phyloP scores from a whole-genome alignment of 2,329 filamentous ascomycete genomes.

The Colletotrichum chrysophilum region DNA sequence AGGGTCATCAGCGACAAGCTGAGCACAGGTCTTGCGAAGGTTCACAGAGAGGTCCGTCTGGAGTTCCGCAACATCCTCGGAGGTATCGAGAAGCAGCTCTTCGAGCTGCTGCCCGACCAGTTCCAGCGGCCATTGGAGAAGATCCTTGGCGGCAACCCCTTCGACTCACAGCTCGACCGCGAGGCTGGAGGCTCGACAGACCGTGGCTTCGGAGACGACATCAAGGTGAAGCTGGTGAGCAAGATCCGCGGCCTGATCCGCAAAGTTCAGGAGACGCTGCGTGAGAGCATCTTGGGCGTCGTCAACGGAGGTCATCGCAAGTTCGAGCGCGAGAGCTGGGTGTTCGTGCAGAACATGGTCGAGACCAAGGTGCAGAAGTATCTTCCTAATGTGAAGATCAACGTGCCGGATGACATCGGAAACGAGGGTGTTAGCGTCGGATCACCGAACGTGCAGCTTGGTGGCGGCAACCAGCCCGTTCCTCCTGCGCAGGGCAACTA shows the following conservation, averaged over 20 bases:
- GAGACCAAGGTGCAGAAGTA: conserved; percentile 51
- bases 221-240: conserved; percentile 47
- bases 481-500: conserved; percentile 27
- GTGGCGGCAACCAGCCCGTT: conserved; percentile 33
- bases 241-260: conserved; percentile 49
- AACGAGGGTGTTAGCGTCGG: conserved; percentile 51
- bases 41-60: conserved; percentile 49
- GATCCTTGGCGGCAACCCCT: conserved; percentile 51
- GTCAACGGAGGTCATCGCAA: conserved; percentile 53
- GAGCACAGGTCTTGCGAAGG: conserved; percentile 46
- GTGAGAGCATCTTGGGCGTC: conserved; percentile 46
- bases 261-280: conserved; percentile 50
- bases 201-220: conserved; percentile 46
- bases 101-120: conserved; percentile 47
- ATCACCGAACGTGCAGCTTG: conserved; percentile 37
- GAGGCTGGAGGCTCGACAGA: conserved; percentile 33
- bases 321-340: conserved; percentile 50
- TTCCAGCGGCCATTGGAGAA: conserved; percentile 50
- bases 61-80: conserved; percentile 51
- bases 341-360: conserved; percentile 50
- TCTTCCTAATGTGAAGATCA: conserved; percentile 49
- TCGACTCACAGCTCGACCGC: conserved; percentile 46
- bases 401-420: conserved; percentile 50
- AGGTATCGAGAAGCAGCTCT: conserved; percentile 49
- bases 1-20: conserved; percentile 52